These are phyloP conservation scores for Gentiana dahurica DNA, from an alignment of 257 asterid species.

Conservation along the genomic window DNA sequence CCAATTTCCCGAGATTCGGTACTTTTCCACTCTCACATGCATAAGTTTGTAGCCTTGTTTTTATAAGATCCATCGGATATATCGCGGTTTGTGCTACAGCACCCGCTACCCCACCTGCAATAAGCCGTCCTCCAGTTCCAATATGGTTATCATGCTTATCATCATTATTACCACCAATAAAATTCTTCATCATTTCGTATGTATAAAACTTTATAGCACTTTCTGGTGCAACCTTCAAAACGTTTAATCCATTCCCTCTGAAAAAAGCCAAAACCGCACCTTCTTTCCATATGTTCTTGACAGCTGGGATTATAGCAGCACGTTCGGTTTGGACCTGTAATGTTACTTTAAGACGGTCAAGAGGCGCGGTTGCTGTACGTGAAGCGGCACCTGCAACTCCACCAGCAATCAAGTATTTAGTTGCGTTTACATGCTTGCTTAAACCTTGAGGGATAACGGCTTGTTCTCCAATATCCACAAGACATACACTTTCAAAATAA, in stretches of 20 bases:
- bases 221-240: constrained; percentile 94
- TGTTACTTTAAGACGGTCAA: constrained; percentile 81
- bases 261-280: constrained; percentile 67
- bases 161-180: constrained; percentile 35
- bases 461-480: constrained; percentile 92
- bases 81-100: constrained; percentile 95
- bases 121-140: constrained; percentile 65
- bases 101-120: constrained; percentile 94
- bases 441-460: constrained; percentile 94
- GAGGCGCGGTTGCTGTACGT: constrained; percentile 94
- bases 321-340: constrained; percentile 83
- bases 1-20: constrained; percentile 59
- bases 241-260: constrained; percentile 89
- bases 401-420: constrained; percentile 82
- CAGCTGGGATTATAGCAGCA: constrained; percentile 58
- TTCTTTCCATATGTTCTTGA: constrained; percentile 57
- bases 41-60: constrained; percentile 82
- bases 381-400: constrained; percentile 98
- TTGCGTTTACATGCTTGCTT: constrained; percentile 75
- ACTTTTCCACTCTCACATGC: constrained; percentile 54
- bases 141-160: constrained; percentile 36
- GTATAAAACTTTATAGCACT: constrained; percentile 93
- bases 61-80: constrained; percentile 97
- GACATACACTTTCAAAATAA: constrained; percentile 90
- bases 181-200: constrained; percentile 62